Evolutionary conservation across 441 rosid genomes (phyloP).

Genomic region (Rhodomyrtus psidioides): DNA sequence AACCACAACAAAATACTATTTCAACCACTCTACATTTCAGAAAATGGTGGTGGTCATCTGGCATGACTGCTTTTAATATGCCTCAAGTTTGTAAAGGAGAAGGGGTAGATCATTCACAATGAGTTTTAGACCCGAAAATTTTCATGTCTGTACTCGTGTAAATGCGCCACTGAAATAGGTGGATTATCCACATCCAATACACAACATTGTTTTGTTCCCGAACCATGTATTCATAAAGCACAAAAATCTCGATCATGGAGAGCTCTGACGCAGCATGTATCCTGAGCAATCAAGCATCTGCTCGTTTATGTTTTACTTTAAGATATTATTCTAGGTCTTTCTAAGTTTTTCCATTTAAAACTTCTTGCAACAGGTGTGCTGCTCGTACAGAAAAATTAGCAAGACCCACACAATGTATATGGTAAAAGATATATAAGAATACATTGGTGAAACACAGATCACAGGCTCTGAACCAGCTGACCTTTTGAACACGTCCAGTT

Average conservation of each 20-base stretch:
- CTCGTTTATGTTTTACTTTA: not conserved
- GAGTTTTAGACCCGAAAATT: not conserved
- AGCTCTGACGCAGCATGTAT: not conserved
- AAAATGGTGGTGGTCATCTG: not conserved
- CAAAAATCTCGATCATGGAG: not conserved
- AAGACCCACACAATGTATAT: not conserved
- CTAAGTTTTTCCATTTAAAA: not conserved
- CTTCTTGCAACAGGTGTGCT: not conserved
- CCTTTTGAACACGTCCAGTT: slow-evolving; percentile 95
- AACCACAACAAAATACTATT: not conserved
- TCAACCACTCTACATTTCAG: not conserved
- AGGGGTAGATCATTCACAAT: not conserved
- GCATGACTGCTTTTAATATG: not conserved
- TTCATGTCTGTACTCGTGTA: not conserved
- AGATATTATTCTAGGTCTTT: not conserved
- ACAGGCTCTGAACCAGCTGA: slow-evolving; percentile 3
- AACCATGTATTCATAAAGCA: not conserved
- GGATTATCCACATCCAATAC: not conserved
- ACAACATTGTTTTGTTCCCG: not conserved
- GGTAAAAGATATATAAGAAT: not conserved
- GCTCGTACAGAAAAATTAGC: not conserved
- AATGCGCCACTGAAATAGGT: not conserved
- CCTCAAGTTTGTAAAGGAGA: not conserved
- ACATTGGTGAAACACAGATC: not conserved
- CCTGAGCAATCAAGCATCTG: not conserved